Evolutionary conservation across 2,329 filamentous ascomycete species (phyloP), one percentile per base, ranked within the genome.

Genomic region (Cladosporium sp.): DNA sequence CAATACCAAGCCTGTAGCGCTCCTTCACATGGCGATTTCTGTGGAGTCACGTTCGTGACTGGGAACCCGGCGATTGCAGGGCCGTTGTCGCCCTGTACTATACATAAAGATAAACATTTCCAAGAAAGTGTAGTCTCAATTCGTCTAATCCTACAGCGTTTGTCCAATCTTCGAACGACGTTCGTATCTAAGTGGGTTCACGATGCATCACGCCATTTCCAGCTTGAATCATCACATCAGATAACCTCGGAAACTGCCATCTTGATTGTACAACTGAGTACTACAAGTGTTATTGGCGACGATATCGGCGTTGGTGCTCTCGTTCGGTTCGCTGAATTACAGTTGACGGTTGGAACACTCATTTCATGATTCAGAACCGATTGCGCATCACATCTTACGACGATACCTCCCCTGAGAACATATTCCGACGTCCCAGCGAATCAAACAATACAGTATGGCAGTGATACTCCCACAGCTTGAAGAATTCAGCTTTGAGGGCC

Each of bases 1-100:
- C 89, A 88, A 0, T 89, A 90, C 1, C 87, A 89, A 30, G 47
- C 47, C 47, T 51, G 47, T 51, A 26, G 47, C 47, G n/a, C 24
- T 26, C 47, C 47, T 51, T 51, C 21, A 6, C 47, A 51, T 51
- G 26, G 47, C 47, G 47, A 26, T 51, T 51, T 51, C 21, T 51
- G 26, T 51, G 47, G 47, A 26, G 21, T 28, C 47, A 28, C 14
- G 11, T 28, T 51, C 47, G 24, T 26, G 24, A 51, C 21, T 26
- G 24, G 47, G 15, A 6, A 21, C 11, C 11, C 47, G 18, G 24
- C n/a, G 8, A 15, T 26, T 51, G 21, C 10, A 51, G 47, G 47
- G 47, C 11, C 47, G 24, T 24, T 51, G 21, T 28, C 47, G 47
- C 47, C 47, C 47, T 51, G n/a, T 28, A 51, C 4, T 14, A 26